Conservation (phyloP, 768 basidiomycete species). For the Lentinula lateritia region DNA sequence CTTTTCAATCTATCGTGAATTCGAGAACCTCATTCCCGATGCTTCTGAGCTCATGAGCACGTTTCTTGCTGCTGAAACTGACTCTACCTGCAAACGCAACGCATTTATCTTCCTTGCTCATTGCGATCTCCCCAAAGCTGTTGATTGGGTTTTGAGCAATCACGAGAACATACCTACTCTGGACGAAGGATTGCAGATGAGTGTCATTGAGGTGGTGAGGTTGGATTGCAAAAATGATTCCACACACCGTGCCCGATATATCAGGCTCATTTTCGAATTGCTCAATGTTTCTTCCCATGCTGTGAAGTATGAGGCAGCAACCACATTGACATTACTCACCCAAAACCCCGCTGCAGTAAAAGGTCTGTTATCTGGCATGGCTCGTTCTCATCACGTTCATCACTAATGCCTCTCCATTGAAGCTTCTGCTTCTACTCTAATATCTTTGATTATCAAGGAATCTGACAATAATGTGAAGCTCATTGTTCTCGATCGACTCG, state of each 20-base stretch:
- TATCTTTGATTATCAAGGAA: slow-evolving; percentile 88
- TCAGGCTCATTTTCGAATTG: slow-evolving; percentile 89
- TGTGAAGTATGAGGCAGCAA: slow-evolving; percentile 97
- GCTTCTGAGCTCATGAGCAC: slow-evolving; percentile 94
- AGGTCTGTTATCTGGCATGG: slow-evolving; percentile 39
- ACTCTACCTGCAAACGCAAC: slow-evolving; percentile 95
- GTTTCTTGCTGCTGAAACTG: slow-evolving; percentile 92
- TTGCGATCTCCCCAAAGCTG: slow-evolving; percentile 84
- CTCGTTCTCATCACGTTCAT: neutral
- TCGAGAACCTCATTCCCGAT: slow-evolving; percentile 93
- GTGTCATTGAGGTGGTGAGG: slow-evolving; percentile 89
- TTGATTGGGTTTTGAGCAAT: slow-evolving; percentile 83
- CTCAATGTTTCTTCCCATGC: slow-evolving; percentile 86
- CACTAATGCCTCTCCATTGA: slow-evolving; percentile 3
- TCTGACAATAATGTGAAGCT: slow-evolving; percentile 99
- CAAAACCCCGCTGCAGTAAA: slow-evolving; percentile 96
- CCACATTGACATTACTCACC: slow-evolving; percentile 87
- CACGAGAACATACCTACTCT: slow-evolving; percentile 78
- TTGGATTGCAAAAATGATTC: slow-evolving; percentile 86
- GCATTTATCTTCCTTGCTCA: slow-evolving; percentile 92
- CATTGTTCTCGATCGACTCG: slow-evolving; percentile 91
- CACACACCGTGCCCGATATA: slow-evolving; percentile 85
- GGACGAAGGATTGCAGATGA: slow-evolving; percentile 94
- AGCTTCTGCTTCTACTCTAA: slow-evolving; percentile 89
- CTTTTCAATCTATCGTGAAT: slow-evolving; percentile 90